Percentiles rank a stretch among this genome's conserved stretches.
Evolutionary conservation across 2,329 filamentous ascomycete genomes (phyloP).

Genomic region (Phialophora tarda): DNA sequence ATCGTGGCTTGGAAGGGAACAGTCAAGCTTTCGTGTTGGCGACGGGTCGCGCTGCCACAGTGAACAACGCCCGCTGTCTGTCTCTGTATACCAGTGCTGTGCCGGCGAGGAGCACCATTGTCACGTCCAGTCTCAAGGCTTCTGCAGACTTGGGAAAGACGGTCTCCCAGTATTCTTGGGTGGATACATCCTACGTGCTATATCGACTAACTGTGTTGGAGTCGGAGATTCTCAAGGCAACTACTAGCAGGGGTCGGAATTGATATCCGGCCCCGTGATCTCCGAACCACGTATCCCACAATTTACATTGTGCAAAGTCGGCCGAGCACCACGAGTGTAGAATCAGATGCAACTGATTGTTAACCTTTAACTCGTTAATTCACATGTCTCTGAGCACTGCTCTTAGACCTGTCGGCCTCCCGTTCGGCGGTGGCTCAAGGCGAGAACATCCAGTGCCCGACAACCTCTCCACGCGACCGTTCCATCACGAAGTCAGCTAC

Average conservation of each 20-base stretch:
- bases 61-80: background rate
- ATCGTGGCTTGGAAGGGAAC: background rate
- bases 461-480: constrained; percentile 21
- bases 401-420: constrained; percentile 27
- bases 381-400: constrained; percentile 32
- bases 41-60: background rate
- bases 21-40: background rate
- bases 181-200: too few species aligned
- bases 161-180: too few species aligned
- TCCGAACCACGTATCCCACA: background rate
- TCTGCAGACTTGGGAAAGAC: too few species aligned
- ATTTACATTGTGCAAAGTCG: background rate
- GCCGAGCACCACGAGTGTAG: background rate
- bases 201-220: too few species aligned
- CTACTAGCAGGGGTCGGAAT: background rate
- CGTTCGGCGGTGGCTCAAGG: constrained; percentile 27
- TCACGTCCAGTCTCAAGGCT: background rate
- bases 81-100: background rate
- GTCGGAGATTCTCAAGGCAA: too few species aligned
- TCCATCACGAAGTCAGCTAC: constrained; percentile 40
- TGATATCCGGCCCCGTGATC: background rate
- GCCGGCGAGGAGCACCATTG: background rate
- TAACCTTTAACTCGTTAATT: background rate
- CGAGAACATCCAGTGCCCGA: constrained; percentile 20
- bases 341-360: background rate